Base-by-base conservation (phyloP, 306 rosid species). In the Begonia masoniana region DNA sequence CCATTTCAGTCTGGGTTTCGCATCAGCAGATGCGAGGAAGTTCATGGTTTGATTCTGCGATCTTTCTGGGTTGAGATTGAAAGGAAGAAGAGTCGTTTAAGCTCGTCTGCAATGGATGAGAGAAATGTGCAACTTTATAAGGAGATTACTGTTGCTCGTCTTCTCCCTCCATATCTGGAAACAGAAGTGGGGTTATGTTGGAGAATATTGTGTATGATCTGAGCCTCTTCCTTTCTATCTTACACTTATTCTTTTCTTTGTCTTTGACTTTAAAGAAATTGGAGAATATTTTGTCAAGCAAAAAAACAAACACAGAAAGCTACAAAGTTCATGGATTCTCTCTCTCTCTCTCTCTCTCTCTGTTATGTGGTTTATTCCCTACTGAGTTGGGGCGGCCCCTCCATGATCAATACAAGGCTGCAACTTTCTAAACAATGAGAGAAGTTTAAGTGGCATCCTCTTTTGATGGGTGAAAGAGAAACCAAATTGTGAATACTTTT, bases 1-100 rank as follows among this genome's bases (percentile, higher is more conserved):
- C 96, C 96, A 87, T 73, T 78, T 87, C 1, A 87, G 84, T 74
- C 96, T 79, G 54, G 96, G 96, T 71, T 87, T 83, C 19, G 96
- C 73, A 69, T 87, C 92, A 72, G 83, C 79, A 57, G 96, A 87
- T 46, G 81, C 73, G 56, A 81, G 87, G 75, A 87, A 79, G 65
- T 81, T 81, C 92, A 76, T 76, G 63, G 65, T 79, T 74, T 76
- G 89, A 63, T 76, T 80, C 58, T 82, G 78, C 86, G 71, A 51
- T 60, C 45, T 64, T 55, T 58, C 59, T 64, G 73, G 45, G 52
- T 63, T 63, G 62, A 59, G 61, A 63, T 63, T 50, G 72, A 61
- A n/a, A 69, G 58, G 59, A 57, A 43, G 47, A 43, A 43, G 47
- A 43, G 47, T 9, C 9, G 14, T 45, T 45, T 1, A 45, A 45